Percentiles rank a stretch among this genome's conserved stretches.
These are phyloP conservation scores for Hirschioporus abietinus DNA, from an alignment of 768 basidiomycete genomes.

Conservation along the genomic window DNA sequence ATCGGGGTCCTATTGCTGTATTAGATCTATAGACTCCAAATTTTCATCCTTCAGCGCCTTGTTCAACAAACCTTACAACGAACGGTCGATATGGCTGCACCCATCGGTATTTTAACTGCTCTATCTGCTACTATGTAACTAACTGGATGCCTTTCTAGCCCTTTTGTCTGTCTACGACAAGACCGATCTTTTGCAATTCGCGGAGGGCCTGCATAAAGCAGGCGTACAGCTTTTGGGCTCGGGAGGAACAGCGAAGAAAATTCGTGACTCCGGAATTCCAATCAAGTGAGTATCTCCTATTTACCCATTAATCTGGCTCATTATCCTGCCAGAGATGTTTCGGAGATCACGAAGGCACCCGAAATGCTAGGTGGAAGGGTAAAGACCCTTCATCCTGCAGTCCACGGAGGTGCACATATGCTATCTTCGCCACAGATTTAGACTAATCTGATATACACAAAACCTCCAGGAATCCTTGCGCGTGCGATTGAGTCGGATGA, in stretches of 20 bases:
- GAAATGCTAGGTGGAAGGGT: conserved; percentile 99
- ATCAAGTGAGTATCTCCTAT: conserved; percentile 66
- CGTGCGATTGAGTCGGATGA: conserved; percentile 89
- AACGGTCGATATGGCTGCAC: not conserved
- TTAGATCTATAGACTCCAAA: too few species aligned
- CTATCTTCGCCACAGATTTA: not conserved
- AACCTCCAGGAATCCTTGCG: conserved; percentile 77
- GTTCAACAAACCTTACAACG: too few species aligned
- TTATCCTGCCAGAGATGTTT: conserved; percentile 70
- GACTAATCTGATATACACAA: not conserved
- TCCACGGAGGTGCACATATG: conserved; percentile 75
- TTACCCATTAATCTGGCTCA: not conserved
- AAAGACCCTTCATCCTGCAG: conserved; percentile 96
- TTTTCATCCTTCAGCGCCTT: too few species aligned
- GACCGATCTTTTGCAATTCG: conserved; percentile 81
- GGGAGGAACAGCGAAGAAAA: conserved; percentile 96
- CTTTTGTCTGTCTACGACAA: conserved; percentile 97
- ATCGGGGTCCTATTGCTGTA: too few species aligned
- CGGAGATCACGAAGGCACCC: conserved; percentile 94
- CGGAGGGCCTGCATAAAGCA: conserved; percentile 70
- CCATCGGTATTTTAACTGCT: not conserved
- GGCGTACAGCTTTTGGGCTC: conserved; percentile 91
- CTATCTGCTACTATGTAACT: not conserved
- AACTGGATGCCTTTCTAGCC: conserved; percentile 37
- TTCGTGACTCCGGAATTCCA: conserved; percentile 86